Evolutionary conservation across 163 green algal species (phyloP).

Genomic region (Coccomyxa subellipsoidea): DNA sequence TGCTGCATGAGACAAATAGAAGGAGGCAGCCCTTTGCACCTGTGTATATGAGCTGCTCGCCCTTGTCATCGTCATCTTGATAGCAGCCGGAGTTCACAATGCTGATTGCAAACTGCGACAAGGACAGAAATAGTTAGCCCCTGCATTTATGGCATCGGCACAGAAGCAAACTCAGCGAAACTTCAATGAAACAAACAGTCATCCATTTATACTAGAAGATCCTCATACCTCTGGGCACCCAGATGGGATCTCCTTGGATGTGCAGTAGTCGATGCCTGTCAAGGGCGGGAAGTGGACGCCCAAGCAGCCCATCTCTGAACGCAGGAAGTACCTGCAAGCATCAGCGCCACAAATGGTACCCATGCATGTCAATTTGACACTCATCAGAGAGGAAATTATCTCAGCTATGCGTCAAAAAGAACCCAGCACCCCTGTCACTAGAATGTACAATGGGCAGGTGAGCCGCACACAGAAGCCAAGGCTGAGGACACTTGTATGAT

Average conservation of each 20-base stretch:
- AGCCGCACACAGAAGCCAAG: neutral
- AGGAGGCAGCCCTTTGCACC: slow-evolving; percentile 18
- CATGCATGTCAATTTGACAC: too few species aligned
- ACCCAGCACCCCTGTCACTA: too few species aligned
- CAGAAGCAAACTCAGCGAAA: slow-evolving; percentile 12
- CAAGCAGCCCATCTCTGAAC: slow-evolving; percentile 21
- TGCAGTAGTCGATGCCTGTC: slow-evolving; percentile 27
- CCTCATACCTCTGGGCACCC: neutral
- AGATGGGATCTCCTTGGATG: neutral
- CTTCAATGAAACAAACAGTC: neutral
- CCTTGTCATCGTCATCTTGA: slow-evolving; percentile 49
- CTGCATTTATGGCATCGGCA: neutral
- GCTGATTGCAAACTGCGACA: slow-evolving; percentile 4
- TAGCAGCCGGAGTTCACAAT: slow-evolving; percentile 53
- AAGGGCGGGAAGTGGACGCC: slow-evolving; percentile 32
- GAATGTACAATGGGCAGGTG: too few species aligned
- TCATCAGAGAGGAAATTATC: too few species aligned
- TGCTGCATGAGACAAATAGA: neutral
- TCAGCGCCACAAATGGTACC: too few species aligned
- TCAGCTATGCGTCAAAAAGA: too few species aligned
- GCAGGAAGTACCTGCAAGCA: slow-evolving; percentile 30
- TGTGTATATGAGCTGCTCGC: slow-evolving; percentile 52
- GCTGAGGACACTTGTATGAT: neutral
- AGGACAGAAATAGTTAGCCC: neutral
- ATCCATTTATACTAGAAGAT: neutral